Evolutionary conservation across 2,329 filamentous ascomycete genomes (phyloP).

Genomic region (Fusarium sp.): DNA sequence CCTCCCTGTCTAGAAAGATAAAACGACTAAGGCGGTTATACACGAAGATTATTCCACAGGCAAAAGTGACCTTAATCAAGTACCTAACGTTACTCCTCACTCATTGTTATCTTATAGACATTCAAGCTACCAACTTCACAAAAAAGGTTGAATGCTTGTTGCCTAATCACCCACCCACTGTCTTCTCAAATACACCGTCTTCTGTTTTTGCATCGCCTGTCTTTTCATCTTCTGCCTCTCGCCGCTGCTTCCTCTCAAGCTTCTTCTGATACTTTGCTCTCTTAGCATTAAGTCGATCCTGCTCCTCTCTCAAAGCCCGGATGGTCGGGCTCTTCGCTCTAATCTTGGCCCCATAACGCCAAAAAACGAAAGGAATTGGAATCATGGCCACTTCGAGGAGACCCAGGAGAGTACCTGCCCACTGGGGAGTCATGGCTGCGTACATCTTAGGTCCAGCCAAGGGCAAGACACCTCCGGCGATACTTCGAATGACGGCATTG

Average conservation of each 20-base stretch:
- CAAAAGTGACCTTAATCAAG: too few relatives aligned
- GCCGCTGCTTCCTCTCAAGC: slow-evolving; percentile 31
- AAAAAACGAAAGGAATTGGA: slow-evolving; percentile 85
- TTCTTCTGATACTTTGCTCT: slow-evolving; percentile 50
- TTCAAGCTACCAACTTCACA: too few relatives aligned
- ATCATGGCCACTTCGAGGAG: slow-evolving; percentile 80
- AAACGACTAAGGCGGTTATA: neutral
- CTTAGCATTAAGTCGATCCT: slow-evolving; percentile 54
- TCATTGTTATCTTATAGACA: too few relatives aligned
- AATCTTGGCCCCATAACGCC: slow-evolving; percentile 69
- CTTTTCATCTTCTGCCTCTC: slow-evolving; percentile 13
- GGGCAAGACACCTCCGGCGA: slow-evolving; percentile 83
- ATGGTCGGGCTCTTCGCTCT: slow-evolving; percentile 65
- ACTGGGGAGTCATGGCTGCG: slow-evolving; percentile 75
- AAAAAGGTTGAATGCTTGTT: too few relatives aligned
- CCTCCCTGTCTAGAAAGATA: neutral
- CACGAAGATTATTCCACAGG: neutral
- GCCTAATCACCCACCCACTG: slow-evolving; percentile 1
- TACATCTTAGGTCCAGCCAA: slow-evolving; percentile 83
- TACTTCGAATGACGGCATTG: slow-evolving; percentile 79
- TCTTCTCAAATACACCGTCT: slow-evolving; percentile 26
- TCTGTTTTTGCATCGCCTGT: slow-evolving; percentile 4
- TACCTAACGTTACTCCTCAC: too few relatives aligned
- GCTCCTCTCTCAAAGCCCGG: slow-evolving; percentile 60
- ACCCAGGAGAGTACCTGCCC: slow-evolving; percentile 82